A percentile compares a stretch with the other conserved stretches of the same genome.
phyloP scores from a whole-genome alignment of 2,329 filamentous ascomycete genomes.

The Nothomitra cinnamomea region DNA sequence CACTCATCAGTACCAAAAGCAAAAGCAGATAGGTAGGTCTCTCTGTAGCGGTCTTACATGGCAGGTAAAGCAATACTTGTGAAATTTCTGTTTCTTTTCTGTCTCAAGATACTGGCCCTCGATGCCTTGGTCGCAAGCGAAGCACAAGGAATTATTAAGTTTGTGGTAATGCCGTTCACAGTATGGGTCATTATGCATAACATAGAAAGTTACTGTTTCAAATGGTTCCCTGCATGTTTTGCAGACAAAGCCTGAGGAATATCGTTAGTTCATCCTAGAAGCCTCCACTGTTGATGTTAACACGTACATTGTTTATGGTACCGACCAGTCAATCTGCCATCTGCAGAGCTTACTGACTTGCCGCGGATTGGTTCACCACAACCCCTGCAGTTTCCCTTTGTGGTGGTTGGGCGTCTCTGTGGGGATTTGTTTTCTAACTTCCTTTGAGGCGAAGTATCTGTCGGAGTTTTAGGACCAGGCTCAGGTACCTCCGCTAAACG shows the following conservation, averaged over 20 bases:
- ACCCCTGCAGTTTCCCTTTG: conserved; percentile 65
- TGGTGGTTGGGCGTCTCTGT: conserved; percentile 25
- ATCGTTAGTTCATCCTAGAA: conserved; percentile 5
- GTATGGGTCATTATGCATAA: conserved; percentile 71
- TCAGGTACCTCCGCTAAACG: neutral
- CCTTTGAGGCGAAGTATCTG: neutral
- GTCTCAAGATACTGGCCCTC: conserved; percentile 90
- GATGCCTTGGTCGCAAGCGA: conserved; percentile 64
- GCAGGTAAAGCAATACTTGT: conserved; percentile 75
- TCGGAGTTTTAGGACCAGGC: neutral
- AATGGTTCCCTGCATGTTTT: conserved; percentile 68
- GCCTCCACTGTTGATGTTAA: neutral
- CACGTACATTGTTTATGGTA: conserved; percentile 71
- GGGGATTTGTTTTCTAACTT: conserved; percentile 11
- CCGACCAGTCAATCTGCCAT: conserved; percentile 76
- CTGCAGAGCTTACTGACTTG: conserved; percentile 86
- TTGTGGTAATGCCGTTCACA: conserved; percentile 87
- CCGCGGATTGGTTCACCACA: conserved; percentile 65
- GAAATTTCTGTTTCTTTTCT: conserved; percentile 60
- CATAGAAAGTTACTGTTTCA: conserved; percentile 79
- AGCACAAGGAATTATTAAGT: conserved; percentile 74
- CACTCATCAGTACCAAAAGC: neutral
- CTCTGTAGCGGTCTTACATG: conserved; percentile 21
- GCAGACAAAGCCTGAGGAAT: conserved; percentile 51
- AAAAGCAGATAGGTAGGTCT: neutral